Base-by-base conservation (phyloP, 2,329 filamentous ascomycete genomes). In the Botrytis sinoallii region DNA sequence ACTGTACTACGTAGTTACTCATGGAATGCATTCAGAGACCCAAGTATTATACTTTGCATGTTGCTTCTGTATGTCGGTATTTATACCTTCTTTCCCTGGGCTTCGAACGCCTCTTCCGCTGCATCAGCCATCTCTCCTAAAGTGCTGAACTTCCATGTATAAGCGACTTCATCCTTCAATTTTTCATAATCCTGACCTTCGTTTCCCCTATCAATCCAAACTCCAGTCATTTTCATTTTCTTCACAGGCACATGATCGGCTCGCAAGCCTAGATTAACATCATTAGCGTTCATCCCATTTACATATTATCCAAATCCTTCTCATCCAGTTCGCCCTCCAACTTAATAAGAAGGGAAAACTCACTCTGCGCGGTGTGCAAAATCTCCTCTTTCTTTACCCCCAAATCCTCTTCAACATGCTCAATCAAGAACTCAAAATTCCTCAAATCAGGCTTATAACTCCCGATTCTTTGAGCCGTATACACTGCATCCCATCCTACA, bases 401-500 rank as follows among this genome's bases (percentile, higher is more conserved):
- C 76, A 91, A 88, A 38, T 85, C 84, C 0, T 82, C 78, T 78
- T 86, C 75, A 3, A 88, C 86, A 61, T 86, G 83, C 25, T 82
- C 79, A 6, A 93, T 79, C 85, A 93, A 85, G 78, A 90, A 88
- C 72, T 88, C 85, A 74, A 94, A 94, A 75, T 93, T 93, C 65
- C 83, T 82, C 57, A 84, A 78, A 76, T 89, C 85, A 0, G 92
- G 92, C 82, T 93, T 94, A 80, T 93, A 94, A 29, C 85, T 86
- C 0, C 91, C 91, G 29, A 93, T 87, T 44, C 92, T 89, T 80
- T 93, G 84, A 0, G 91, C 92, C 0, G 90, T 93, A 77, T 91
- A 86, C 48, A 92, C 82, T 2, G 87, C 84, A 77, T 91, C 89
- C 78, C 93, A 85, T 1, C 83, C 76, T 44, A 86, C 82, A 1